phyloP scores from a whole-genome alignment of 1,284 basidiomycete genomes.

The Ustilago loliicola region DNA sequence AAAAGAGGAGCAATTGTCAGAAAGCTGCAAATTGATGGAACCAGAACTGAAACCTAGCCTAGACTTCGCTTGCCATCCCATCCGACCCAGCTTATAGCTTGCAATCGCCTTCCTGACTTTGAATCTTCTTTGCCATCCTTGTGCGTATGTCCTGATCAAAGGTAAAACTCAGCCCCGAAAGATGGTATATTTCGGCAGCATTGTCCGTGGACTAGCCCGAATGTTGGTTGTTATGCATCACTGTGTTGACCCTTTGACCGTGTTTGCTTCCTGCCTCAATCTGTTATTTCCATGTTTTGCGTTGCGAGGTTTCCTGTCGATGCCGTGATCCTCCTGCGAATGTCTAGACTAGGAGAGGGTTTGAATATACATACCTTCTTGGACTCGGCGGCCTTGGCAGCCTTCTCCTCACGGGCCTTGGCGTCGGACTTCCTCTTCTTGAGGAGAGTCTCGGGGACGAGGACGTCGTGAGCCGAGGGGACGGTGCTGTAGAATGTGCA shows the following conservation, averaged over 20 bases:
- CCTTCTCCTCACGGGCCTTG: conserved; percentile 95
- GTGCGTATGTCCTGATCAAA: conserved; percentile 17
- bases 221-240: conserved; percentile 65
- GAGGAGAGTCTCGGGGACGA: conserved; percentile 70
- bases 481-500: conserved; percentile 59
- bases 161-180: conserved; percentile 69
- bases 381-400: conserved; percentile 85
- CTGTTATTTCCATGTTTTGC: background rate
- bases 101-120: too few relatives aligned
- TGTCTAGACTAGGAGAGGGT: conserved; percentile 74
- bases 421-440: conserved; percentile 96
- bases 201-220: conserved; percentile 67
- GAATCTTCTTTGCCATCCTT: background rate
- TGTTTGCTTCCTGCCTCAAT: background rate
- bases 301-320: background rate
- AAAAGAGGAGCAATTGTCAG: conserved; percentile 24
- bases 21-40: background rate
- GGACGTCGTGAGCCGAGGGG: conserved; percentile 66
- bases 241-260: conserved; percentile 34
- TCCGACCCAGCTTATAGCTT: background rate
- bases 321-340: conserved; percentile 76
- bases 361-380: conserved; percentile 80
- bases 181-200: conserved; percentile 70
- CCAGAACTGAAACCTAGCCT: background rate
- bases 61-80: conserved; percentile 10